Conservation (phyloP, 73 alveolate genomes). For the Symbiodinium natans region DNA sequence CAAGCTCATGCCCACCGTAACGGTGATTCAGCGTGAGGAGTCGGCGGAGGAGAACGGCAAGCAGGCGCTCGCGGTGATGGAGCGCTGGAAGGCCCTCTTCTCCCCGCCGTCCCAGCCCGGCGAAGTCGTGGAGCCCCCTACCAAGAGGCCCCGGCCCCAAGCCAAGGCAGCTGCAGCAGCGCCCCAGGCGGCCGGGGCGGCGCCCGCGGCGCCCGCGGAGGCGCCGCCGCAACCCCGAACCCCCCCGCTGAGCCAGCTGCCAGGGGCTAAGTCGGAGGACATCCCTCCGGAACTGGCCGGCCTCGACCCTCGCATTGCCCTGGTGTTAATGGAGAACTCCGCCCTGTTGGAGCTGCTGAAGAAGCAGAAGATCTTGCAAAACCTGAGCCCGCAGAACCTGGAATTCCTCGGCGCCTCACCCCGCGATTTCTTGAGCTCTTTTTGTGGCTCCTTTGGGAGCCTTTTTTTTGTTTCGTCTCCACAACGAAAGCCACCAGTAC, state of each 20-base stretch:
- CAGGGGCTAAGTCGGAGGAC: conserved; percentile 23
- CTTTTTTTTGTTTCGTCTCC: too few species aligned
- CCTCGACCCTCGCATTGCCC: conserved; percentile 45
- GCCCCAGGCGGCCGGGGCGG: not conserved
- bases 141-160: too few species aligned
- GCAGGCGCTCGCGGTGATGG: conserved; percentile 25
- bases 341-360: not conserved
- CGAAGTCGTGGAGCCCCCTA: not conserved
- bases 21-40: not conserved
- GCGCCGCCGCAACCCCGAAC: conserved; percentile 32
- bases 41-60: too few species aligned
- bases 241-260: conserved; percentile 58
- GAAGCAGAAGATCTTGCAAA: conserved; percentile 14
- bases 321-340: conserved; percentile 27
- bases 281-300: not conserved
- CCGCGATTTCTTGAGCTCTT: too few species aligned
- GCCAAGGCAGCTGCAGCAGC: not conserved
- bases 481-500: too few species aligned
- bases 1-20: not conserved
- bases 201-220: not conserved
- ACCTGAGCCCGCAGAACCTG: too few species aligned
- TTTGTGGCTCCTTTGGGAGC: too few species aligned
- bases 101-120: not conserved
- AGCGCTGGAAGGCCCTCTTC: conserved; percentile 68
- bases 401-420: too few species aligned